Evolutionary conservation across 2,329 filamentous ascomycete genomes (phyloP).

Genomic region (Monilinia fructigena): DNA sequence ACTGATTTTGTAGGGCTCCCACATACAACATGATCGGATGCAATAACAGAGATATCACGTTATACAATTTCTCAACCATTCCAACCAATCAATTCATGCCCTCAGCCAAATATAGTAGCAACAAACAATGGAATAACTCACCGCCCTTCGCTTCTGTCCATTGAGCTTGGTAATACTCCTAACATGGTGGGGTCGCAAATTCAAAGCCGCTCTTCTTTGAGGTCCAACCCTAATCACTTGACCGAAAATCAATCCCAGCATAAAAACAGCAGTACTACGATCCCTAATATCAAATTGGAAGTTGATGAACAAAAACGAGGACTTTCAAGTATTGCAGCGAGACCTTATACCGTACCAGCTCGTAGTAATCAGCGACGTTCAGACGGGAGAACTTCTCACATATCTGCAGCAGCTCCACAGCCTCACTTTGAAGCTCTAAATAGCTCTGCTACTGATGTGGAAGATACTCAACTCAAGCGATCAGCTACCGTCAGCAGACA

Average conservation of each 20-base stretch:
- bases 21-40: background rate
- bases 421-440: background rate
- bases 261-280: background rate
- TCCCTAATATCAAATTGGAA: background rate
- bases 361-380: background rate
- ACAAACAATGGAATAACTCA: background rate
- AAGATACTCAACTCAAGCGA: background rate
- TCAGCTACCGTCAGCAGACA: background rate
- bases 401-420: too few relatives aligned
- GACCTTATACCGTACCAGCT: background rate
- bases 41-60: background rate
- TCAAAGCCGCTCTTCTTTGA: background rate
- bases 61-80: background rate
- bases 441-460: background rate
- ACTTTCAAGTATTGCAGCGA: background rate
- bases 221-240: background rate
- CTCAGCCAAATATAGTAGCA: background rate
- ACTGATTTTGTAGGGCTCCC: background rate
- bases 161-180: background rate
- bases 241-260: background rate
- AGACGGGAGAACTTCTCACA: background rate
- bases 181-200: too few relatives aligned
- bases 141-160: background rate
- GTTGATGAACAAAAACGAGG: background rate
- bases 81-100: background rate